Base-by-base conservation (phyloP, 192 early-diverging fungal genomes). In the Entrophospora sp. region DNA sequence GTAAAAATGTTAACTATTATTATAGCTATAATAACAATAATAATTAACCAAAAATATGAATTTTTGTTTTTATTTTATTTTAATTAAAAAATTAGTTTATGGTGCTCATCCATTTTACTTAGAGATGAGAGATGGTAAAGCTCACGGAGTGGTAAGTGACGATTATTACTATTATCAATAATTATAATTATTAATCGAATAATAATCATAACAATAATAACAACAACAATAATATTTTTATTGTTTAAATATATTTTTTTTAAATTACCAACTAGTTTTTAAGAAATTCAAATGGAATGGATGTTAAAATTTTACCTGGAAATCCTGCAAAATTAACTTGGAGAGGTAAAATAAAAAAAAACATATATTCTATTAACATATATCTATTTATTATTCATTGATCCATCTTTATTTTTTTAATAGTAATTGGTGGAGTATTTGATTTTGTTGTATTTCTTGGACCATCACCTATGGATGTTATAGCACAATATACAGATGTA, bases 211-310 rank as follows among this genome's bases (percentile, higher is more conserved):
- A 46, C 2, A 46, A 20, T 46, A 22, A 18, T n/a, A n/a, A n/a
- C n/a, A n/a, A n/a, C n/a, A n/a, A n/a, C n/a, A n/a, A n/a, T n/a
- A n/a, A n/a, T n/a, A n/a, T n/a, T n/a, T n/a, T n/a, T n/a, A n/a
- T n/a, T n/a, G n/a, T n/a, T n/a, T n/a, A 46, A 22, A 22, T 5
- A 46, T 22, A 46, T 46, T n/a, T 20, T 22, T 7, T 46, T 46
- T n/a, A 3, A 18, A 22, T 46, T 20, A 20, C 24, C 3, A 22
- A 22, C 45, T 46, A 46, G 7, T 85, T 85, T 32, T 53, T 89
- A 52, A 69, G 81, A 59, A 86, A 81, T 64, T 75, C 78, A 22
- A 81, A 89, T 31, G 87, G 85, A 20, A 85, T 89, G 85, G 87
- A 89, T 65, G 76, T 89, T 28, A 28, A 68, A 22, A 68, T 68